A percentile compares a stretch with the other conserved stretches of the same genome.
phyloP scores from a whole-genome alignment of 495 filamentous ascomycete genomes.

The Parmelia sp. region DNA sequence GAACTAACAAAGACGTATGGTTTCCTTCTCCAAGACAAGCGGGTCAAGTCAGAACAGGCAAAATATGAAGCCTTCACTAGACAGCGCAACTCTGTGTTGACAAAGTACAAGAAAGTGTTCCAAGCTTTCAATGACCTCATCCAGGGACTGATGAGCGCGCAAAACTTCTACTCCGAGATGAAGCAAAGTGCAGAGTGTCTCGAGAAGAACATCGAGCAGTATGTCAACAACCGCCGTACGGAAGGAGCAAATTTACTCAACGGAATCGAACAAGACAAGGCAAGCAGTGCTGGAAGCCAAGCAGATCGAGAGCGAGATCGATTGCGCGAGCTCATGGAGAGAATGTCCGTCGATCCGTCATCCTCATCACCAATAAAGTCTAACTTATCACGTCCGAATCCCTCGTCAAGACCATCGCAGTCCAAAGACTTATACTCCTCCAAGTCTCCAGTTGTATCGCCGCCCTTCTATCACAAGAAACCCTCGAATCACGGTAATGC shows the following conservation, averaged over 20 bases:
- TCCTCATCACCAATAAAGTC: constrained; percentile 37
- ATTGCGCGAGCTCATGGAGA: constrained; percentile 85
- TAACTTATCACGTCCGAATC: constrained; percentile 33
- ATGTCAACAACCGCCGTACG: constrained; percentile 86
- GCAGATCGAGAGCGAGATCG: constrained; percentile 82
- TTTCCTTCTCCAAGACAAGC: constrained; percentile 84
- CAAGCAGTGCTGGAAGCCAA: constrained; percentile 59
- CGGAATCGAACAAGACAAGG: constrained; percentile 77
- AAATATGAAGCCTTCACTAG: constrained; percentile 86
- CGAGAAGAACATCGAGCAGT: constrained; percentile 94
- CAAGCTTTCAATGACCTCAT: constrained; percentile 90
- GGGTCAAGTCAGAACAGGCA: constrained; percentile 86
- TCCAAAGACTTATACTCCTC: constrained; percentile 32
- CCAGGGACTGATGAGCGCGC: constrained; percentile 75
- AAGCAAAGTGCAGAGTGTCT: constrained; percentile 87
- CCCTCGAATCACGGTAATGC: constrained; percentile 28
- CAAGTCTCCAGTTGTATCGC: constrained; percentile 36
- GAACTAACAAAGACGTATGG: constrained; percentile 86
- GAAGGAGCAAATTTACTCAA: constrained; percentile 85
- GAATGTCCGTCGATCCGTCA: constrained; percentile 73
- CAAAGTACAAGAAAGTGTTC: constrained; percentile 84
- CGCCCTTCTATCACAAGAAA: constrained; percentile 43
- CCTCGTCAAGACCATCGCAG: constrained; percentile 40
- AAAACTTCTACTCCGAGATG: constrained; percentile 93
- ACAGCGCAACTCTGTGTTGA: constrained; percentile 72